A percentile compares a stretch with the other conserved stretches of the same genome.
These are phyloP conservation scores for Trichoderma sp. DNA, from an alignment of 2,329 filamentous ascomycete species.

Conservation along the genomic window DNA sequence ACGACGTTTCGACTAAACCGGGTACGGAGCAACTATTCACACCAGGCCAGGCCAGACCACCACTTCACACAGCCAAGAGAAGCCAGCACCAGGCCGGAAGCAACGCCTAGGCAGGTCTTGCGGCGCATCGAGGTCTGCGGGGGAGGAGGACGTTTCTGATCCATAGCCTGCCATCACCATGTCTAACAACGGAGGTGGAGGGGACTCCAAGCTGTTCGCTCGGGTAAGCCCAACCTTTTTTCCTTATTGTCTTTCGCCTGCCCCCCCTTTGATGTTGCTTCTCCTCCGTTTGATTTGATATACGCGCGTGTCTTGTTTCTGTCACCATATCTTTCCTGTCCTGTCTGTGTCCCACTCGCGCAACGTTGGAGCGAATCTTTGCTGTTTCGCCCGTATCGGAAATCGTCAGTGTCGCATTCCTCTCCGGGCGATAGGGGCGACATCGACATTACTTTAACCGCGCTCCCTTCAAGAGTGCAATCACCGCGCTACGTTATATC, in stretches of 20 bases:
- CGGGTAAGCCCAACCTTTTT: slow-evolving; percentile 64
- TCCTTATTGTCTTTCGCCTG: slow-evolving; percentile 27
- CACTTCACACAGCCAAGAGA: too few species aligned
- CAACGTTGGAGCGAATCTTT: background rate
- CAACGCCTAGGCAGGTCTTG: background rate
- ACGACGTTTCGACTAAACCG: background rate
- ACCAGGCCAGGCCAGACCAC: slow-evolving; percentile 4
- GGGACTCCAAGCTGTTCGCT: slow-evolving; percentile 99
- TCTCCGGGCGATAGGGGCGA: background rate
- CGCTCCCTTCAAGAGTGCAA: background rate
- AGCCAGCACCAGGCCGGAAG: too few species aligned
- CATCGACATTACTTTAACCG: background rate
- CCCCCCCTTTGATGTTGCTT: background rate
- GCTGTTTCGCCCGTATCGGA: background rate
- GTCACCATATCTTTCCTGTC: slow-evolving; percentile 28
- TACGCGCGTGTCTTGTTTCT: background rate
- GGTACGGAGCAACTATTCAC: slow-evolving; percentile 5
- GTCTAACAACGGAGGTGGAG: slow-evolving; percentile 64
- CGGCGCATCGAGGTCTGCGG: slow-evolving; percentile 20
- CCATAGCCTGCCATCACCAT: slow-evolving; percentile 40
- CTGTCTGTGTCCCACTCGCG: slow-evolving; percentile 6
- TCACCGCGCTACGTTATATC: background rate
- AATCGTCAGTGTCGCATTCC: background rate
- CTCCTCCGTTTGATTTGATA: slow-evolving; percentile 23
- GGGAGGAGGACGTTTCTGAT: slow-evolving; percentile 19